These are phyloP conservation scores for Eragrostis curvula DNA, from an alignment of 176 grass and related monocot species.

Conservation along the genomic window DNA sequence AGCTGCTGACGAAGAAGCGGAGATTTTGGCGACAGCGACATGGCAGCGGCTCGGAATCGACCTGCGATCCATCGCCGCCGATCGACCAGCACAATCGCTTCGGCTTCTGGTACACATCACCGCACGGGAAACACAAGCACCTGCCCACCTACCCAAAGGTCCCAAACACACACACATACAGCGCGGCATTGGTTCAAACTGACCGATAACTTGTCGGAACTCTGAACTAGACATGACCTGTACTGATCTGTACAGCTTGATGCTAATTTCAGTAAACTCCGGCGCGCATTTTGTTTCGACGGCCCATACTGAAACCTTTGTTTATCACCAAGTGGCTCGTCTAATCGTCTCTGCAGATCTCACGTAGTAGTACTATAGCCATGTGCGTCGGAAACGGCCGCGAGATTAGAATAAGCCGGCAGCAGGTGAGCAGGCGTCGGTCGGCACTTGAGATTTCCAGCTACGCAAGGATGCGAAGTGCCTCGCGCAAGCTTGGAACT, in stretches of 20 bases:
- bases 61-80: constrained; percentile 26
- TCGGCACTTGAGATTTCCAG: not conserved
- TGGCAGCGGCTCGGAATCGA: constrained; percentile 29
- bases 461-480: constrained; percentile 9
- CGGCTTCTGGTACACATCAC: not conserved
- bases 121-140: not conserved
- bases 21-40: constrained; percentile 40
- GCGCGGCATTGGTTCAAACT: not conserved
- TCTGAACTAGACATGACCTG: not conserved
- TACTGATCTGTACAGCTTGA: not conserved
- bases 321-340: not conserved
- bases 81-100: not conserved
- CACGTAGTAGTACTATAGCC: not conserved
- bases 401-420: not conserved
- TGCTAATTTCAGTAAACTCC: not conserved
- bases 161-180: not conserved
- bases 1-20: not conserved
- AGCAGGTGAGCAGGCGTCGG: constrained; percentile 28
- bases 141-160: constrained; percentile 25
- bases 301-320: not conserved
- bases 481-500: constrained; percentile 23
- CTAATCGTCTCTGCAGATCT: not conserved
- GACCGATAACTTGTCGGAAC: not conserved
- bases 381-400: not conserved
- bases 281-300: not conserved